Evolutionary conservation across 305 asterid species (phyloP).

Genomic region (Solanum hybrid): DNA sequence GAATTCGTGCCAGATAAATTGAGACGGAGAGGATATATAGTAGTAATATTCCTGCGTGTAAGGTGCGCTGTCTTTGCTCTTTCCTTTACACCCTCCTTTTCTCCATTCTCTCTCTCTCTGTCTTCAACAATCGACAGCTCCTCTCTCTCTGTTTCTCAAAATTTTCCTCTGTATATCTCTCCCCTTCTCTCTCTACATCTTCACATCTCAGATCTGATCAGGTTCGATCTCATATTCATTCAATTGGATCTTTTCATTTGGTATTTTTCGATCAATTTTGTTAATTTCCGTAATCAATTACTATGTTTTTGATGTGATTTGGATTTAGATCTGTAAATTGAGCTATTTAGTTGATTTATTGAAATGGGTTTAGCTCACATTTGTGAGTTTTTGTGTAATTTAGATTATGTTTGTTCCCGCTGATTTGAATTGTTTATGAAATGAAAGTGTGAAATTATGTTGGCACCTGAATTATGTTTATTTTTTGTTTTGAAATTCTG

Average conservation of each 20-base stretch:
- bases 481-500: background rate
- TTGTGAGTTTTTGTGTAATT: background rate
- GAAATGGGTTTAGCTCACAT: background rate
- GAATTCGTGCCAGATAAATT: background rate
- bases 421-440: background rate
- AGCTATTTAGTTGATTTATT: background rate
- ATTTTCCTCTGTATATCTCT: background rate
- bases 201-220: background rate
- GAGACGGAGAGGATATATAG: background rate
- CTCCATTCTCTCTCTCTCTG: background rate
- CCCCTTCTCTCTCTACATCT: background rate
- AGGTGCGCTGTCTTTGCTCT: constrained; percentile 4
- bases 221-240: background rate
- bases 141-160: background rate
- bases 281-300: background rate
- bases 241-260: background rate
- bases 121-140: constrained; percentile 2
- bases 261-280: background rate
- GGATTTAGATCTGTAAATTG: background rate
- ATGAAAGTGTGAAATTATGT: background rate
- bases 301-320: background rate
- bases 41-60: background rate
- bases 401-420: background rate
- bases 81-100: background rate
- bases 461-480: background rate